These are phyloP conservation scores for Meripilus lineatus DNA, from an alignment of 1,284 basidiomycete genomes.

Conservation along the genomic window DNA sequence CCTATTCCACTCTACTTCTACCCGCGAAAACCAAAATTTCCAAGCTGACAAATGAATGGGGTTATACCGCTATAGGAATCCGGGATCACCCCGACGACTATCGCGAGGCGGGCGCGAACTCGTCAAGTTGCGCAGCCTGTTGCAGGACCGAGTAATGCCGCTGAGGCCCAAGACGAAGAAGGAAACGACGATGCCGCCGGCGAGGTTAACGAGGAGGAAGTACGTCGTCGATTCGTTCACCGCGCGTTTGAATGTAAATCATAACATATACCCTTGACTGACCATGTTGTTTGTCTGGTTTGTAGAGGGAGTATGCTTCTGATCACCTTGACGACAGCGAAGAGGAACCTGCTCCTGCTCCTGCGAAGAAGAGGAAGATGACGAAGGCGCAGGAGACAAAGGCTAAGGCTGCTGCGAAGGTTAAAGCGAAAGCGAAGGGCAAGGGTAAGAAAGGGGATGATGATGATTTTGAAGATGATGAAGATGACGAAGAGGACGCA, in stretches of 20 bases:
- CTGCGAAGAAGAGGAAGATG: conserved; percentile 46
- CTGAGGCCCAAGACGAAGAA: conserved; percentile 26
- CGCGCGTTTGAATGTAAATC: too few relatives aligned
- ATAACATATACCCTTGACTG: not conserved
- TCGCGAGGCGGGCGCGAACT: conserved; percentile 54
- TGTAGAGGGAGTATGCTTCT: conserved; percentile 51
- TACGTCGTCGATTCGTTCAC: too few relatives aligned
- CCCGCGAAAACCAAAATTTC: conserved; percentile 1
- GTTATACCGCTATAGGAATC: conserved; percentile 49
- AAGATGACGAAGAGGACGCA: conserved; percentile 42
- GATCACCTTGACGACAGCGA: conserved; percentile 68
- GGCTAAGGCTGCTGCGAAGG: conserved; percentile 28
- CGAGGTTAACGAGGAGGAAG: conserved; percentile 7
- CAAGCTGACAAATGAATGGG: not conserved
- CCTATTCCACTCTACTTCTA: conserved; percentile 2
- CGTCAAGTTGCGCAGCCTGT: conserved; percentile 33
- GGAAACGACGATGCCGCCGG: conserved; percentile 28
- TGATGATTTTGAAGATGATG: conserved; percentile 40
- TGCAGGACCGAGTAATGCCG: conserved; percentile 44
- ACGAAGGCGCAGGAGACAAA: conserved; percentile 35
- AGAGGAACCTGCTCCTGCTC: conserved; percentile 29
- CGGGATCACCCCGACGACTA: conserved; percentile 70
- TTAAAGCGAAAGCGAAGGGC: conserved; percentile 45
- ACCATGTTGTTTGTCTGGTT: not conserved
- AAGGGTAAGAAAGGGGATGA: conserved; percentile 46